These are phyloP conservation scores for Grammothele lineata DNA, from an alignment of 768 basidiomycete genomes.

Conservation along the genomic window DNA sequence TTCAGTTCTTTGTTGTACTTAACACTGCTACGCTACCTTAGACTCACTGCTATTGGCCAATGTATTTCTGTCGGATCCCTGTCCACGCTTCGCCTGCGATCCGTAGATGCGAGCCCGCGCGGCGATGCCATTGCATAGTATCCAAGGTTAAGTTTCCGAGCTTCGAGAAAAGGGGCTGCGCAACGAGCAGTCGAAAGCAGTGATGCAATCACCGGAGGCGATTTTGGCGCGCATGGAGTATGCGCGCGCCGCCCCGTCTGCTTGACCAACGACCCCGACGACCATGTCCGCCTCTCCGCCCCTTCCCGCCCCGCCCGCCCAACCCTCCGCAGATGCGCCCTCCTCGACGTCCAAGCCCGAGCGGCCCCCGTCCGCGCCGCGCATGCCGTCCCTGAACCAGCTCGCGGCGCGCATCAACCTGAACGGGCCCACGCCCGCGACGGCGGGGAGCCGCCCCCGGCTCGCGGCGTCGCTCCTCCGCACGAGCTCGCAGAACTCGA, in stretches of 20 bases:
- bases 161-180: too few relatives aligned
- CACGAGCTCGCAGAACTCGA: constrained; percentile 50
- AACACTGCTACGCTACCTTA: too few relatives aligned
- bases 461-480: constrained; percentile 71
- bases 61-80: too few relatives aligned
- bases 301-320: constrained; percentile 3
- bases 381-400: constrained; percentile 75
- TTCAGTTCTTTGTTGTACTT: too few relatives aligned
- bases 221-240: too few relatives aligned
- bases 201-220: too few relatives aligned
- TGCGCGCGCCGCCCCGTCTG: neutral
- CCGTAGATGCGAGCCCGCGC: too few relatives aligned
- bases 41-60: too few relatives aligned
- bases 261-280: constrained; percentile 11
- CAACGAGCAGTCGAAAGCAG: too few relatives aligned
- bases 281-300: constrained; percentile 16
- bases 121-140: too few relatives aligned
- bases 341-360: constrained; percentile 36
- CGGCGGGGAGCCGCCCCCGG: constrained; percentile 54
- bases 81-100: too few relatives aligned
- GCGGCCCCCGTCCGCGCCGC: constrained; percentile 28
- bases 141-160: too few relatives aligned
- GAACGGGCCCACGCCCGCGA: constrained; percentile 29
- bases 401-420: constrained; percentile 73
- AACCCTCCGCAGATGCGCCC: constrained; percentile 24